Percentiles rank a stretch among this genome's conserved stretches.
Evolutionary conservation across 768 basidiomycete species (phyloP).

Genomic region (Mycena chlorophos): DNA sequence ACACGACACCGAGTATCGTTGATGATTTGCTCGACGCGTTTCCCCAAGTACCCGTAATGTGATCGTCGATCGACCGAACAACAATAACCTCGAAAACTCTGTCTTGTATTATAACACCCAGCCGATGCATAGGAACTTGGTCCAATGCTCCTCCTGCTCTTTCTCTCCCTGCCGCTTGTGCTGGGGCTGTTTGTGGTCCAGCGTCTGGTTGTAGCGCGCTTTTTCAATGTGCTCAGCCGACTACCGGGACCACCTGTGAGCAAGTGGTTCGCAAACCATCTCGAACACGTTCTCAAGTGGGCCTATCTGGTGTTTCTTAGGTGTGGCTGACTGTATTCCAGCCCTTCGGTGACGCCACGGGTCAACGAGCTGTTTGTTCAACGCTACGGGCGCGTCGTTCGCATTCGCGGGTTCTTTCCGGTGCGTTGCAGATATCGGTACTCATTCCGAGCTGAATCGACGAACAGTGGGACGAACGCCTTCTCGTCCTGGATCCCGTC

Average conservation of each 20-base stretch:
- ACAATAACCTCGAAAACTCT: neutral
- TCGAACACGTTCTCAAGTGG: constrained; percentile 59
- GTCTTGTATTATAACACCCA: neutral
- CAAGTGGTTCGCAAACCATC: constrained; percentile 53
- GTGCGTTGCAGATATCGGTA: constrained; percentile 43
- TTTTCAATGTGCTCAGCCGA: constrained; percentile 48
- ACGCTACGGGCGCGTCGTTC: constrained; percentile 68
- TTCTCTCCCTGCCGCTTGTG: constrained; percentile 1
- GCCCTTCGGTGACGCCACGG: constrained; percentile 52
- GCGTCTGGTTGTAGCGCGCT: constrained; percentile 33
- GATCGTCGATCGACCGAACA: neutral
- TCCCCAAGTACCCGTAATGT: constrained; percentile 35
- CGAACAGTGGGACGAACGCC: constrained; percentile 71
- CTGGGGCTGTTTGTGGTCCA: constrained; percentile 25
- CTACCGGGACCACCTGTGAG: constrained; percentile 62
- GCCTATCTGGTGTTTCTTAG: constrained; percentile 21
- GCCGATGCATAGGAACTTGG: neutral
- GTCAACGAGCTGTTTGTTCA: constrained; percentile 54
- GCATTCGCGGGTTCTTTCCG: constrained; percentile 65
- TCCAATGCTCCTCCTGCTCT: neutral
- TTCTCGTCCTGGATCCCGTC: constrained; percentile 78
- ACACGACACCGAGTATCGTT: constrained; percentile 41
- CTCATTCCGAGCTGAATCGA: neutral
- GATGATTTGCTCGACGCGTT: constrained; percentile 43
- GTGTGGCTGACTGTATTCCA: constrained; percentile 28